Evolutionary conservation across 2,329 filamentous ascomycete species (phyloP), one percentile per base, ranked within the genome.

Genomic region (Cryoendolithus antarcticus): DNA sequence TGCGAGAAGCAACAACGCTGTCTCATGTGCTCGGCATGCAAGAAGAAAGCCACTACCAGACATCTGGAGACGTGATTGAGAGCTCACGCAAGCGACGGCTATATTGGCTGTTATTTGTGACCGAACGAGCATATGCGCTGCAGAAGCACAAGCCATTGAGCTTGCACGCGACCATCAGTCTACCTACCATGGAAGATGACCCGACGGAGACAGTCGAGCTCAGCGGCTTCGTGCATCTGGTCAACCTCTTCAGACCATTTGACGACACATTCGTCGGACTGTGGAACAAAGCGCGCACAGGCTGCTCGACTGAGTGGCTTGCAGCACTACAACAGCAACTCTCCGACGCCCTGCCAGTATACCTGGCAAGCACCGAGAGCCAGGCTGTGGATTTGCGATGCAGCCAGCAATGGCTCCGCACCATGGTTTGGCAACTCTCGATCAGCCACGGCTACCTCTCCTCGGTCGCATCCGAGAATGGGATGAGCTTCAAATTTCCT

Each of bases 371-470:
- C 4, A 79, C 76, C 1, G 74, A 79, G 42, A 77, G 75, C 12
- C 79, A 83, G 49, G 79, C 77, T 39, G 76, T 80, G 4, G 77
- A 83, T 48, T 67, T 83, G 11, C 66, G 80, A 32, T 71, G 80
- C 38, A 82, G 77, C 2, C 79, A 83, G 52, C 77, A 81, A 50
- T 83, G 79, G 79, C 64, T 82, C 4, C 67, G 74, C 11, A 73
- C 77, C 1, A 79, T 82, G 61, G 72, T 82, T n/a, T 83, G 79
- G 79, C 79, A 82, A 49, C 69, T 79, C 2, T 77, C 77, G 3
- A 80, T 80, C 49, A 71, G 73, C 11, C 76, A 80, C 48, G 74
- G 75, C 3, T 71, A 76, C 15, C 64, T 82, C 11, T 78, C 75
- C 24, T 52, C 50, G 6, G 67, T 67, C 2, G 66, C 75, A 0